Evolutionary conservation across 2,329 filamentous ascomycete genomes (phyloP).

Genomic region (Pseudogymnoascus destructans): DNA sequence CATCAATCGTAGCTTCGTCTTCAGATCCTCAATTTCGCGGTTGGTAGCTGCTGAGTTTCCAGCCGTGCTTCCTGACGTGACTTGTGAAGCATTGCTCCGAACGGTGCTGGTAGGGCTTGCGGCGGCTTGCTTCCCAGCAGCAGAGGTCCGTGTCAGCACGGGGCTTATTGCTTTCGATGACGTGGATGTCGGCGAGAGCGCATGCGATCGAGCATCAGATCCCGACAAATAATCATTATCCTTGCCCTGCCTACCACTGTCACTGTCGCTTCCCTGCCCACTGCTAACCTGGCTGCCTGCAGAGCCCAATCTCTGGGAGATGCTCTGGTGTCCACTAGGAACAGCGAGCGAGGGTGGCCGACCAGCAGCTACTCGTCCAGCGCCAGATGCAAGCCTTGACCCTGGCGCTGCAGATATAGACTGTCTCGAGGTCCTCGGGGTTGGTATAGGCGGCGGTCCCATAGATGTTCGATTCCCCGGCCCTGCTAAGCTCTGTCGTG

Average conservation of each 20-base stretch:
- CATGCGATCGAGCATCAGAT: slow-evolving; percentile 22
- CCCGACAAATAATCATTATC: slow-evolving; percentile 20
- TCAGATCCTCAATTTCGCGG: slow-evolving; percentile 71
- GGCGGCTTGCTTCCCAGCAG: slow-evolving; percentile 16
- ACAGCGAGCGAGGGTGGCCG: slow-evolving; percentile 17
- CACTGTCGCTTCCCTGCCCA: slow-evolving; percentile 20
- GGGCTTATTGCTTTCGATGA: slow-evolving; percentile 21
- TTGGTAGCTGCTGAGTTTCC: slow-evolving; percentile 20
- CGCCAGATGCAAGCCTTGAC: slow-evolving; percentile 22
- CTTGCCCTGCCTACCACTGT: slow-evolving; percentile 28
- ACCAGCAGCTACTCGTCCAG: slow-evolving; percentile 19
- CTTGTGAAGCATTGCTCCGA: slow-evolving; percentile 19
- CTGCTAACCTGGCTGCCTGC: slow-evolving; percentile 23
- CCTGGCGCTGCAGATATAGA: slow-evolving; percentile 27
- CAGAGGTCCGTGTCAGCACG: slow-evolving; percentile 19
- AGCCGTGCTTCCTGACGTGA: slow-evolving; percentile 16
- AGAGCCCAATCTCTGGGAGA: slow-evolving; percentile 21
- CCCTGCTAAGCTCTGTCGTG: slow-evolving; percentile 38
- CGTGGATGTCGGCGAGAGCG: slow-evolving; percentile 18
- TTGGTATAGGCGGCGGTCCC: slow-evolving; percentile 42
- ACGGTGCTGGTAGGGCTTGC: slow-evolving; percentile 13
- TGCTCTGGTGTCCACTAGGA: neutral
- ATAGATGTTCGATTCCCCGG: slow-evolving; percentile 45
- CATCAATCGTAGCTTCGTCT: slow-evolving; percentile 73
- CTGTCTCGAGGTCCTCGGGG: slow-evolving; percentile 27